Conservation (phyloP, 495 filamentous ascomycete genomes). For the Daldinia grandis region DNA sequence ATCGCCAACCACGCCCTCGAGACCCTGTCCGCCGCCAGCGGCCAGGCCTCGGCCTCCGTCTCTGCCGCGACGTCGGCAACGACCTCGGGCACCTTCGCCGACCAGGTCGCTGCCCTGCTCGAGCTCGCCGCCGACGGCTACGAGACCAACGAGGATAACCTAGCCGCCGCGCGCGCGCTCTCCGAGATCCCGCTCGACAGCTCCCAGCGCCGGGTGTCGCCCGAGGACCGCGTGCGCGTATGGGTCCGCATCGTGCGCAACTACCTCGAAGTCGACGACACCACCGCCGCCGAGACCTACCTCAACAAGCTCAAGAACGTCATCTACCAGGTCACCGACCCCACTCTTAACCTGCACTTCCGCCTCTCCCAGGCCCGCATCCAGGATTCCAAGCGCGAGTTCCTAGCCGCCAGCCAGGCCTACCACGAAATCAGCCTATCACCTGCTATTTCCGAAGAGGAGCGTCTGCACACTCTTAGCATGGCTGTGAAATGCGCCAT, state of each 20-base stretch:
- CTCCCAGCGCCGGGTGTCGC: slow-evolving; percentile 81
- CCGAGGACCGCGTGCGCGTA: slow-evolving; percentile 77
- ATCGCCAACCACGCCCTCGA: slow-evolving; percentile 74
- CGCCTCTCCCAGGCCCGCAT: slow-evolving; percentile 91
- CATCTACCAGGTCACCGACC: slow-evolving; percentile 78
- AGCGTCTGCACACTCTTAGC: slow-evolving; percentile 79
- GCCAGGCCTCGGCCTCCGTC: slow-evolving; percentile 55
- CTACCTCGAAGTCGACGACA: slow-evolving; percentile 94
- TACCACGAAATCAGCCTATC: slow-evolving; percentile 88
- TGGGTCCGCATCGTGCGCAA: slow-evolving; percentile 96
- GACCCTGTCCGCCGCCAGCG: slow-evolving; percentile 58
- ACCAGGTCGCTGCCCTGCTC: slow-evolving; percentile 84
- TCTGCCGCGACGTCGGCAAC: slow-evolving; percentile 27
- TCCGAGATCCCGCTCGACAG: slow-evolving; percentile 87
- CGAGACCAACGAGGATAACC: slow-evolving; percentile 82
- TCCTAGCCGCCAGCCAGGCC: slow-evolving; percentile 86
- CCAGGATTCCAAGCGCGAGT: slow-evolving; percentile 85
- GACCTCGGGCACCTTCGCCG: slow-evolving; percentile 70
- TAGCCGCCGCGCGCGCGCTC: slow-evolving; percentile 76
- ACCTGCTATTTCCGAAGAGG: slow-evolving; percentile 79
- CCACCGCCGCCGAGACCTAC: slow-evolving; percentile 81
- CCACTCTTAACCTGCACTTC: slow-evolving; percentile 80
- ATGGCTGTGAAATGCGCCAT: slow-evolving; percentile 96
- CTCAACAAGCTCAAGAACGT: slow-evolving; percentile 93
- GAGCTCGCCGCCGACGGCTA: slow-evolving; percentile 84